Evolutionary conservation across 257 asterid species (phyloP), one percentile per base, ranked within the genome.

Genomic region (Catharanthus roseus): DNA sequence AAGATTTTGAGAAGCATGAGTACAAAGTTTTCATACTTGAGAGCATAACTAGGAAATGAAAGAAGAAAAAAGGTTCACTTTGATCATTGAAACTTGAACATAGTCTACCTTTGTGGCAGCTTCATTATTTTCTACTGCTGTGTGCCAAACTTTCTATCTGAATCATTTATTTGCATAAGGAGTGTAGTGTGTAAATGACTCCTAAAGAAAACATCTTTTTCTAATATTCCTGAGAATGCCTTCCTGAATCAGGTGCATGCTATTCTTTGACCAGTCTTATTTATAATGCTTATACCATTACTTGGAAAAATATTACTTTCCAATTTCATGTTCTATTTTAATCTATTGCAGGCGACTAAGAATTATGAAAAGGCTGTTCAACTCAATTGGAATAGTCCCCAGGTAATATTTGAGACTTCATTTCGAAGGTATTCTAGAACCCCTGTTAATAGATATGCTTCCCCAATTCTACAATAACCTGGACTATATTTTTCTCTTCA

Each of bases 321-420:
- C 63, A 50, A 10, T 23, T 26, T 38, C 21, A 33, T 18, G 76
- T 62, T 56, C 67, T 73, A 47, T 81, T 68, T 72, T 79, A 71
- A 44, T 69, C 73, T 31, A 80, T 74, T 82, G 73, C 92, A 95
- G 99, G 98, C 99, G 50, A 87, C 98, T 68, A 88, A 83, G 75
- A 90, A 95, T 58, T 95, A 95, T 69, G 98, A 92, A 73, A 95
- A 88, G 81, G 98, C 99, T 55, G 97, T 95, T 61, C 92, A 92
- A 77, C 99, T 95, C 78, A 92, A 90, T 71, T 95, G 99, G 99
- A 95, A 95, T 84, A 95, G 98, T 82, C 98, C 98, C 69, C 99
- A 91, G 98, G 99, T 95, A 85, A 81, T 29, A 80, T 49, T 60
- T 70, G 16, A 45, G 71, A 73, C 67, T 60, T 65, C 13, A 15